Conservation (phyloP, 257 asterid genomes). For the Nicotiana sylvestris region DNA sequence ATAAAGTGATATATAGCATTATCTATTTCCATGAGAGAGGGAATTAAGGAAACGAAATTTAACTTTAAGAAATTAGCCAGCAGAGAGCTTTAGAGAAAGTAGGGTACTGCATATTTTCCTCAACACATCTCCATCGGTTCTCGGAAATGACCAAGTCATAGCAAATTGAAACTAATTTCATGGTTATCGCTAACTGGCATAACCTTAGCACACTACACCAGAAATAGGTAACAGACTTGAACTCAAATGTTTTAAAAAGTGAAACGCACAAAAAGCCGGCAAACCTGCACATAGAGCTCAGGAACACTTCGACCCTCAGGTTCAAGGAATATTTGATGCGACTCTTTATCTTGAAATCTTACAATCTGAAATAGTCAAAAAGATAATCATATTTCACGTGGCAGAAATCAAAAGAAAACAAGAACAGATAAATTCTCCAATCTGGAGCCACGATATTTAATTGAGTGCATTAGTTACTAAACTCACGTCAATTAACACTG, state of each 20-base stretch:
- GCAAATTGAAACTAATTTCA: neutral
- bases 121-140: neutral
- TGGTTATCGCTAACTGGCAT: neutral
- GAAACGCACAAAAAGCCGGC: conserved; percentile 13
- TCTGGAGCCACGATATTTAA: neutral
- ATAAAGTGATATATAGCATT: neutral
- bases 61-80: neutral
- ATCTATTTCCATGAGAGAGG: neutral
- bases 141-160: neutral
- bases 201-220: neutral
- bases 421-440: neutral
- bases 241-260: neutral
- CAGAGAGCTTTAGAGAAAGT: neutral
- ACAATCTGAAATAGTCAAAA: conserved; percentile 60
- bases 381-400: conserved; percentile 8
- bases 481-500: neutral
- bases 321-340: conserved; percentile 97
- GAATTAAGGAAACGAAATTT: neutral
- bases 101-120: neutral
- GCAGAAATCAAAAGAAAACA: neutral
- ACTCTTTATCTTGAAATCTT: conserved; percentile 90
- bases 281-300: conserved; percentile 96
- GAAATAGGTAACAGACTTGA: neutral
- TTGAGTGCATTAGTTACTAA: neutral
- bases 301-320: conserved; percentile 97